A percentile compares a stretch with the other conserved stretches of the same genome.
phyloP scores from a whole-genome alignment of 2,329 filamentous ascomycete species.

The Helicocarpus griseus region DNA sequence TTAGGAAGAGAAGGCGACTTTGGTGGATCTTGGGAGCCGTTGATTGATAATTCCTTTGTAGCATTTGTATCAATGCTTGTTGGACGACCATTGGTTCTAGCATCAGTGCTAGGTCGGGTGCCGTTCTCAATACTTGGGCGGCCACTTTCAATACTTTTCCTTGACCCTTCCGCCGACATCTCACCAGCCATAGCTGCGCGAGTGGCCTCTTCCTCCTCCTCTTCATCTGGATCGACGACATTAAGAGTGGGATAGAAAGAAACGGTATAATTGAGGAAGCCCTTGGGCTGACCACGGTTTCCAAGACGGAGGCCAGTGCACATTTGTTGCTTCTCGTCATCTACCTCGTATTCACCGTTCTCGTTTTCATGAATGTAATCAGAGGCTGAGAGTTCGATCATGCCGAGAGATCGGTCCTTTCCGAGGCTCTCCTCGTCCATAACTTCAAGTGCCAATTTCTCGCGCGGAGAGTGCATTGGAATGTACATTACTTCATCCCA shows the following conservation, averaged over 20 bases:
- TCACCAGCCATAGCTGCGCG: conserved; percentile 19
- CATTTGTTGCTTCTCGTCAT: conserved; percentile 63
- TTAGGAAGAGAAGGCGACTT: conserved; percentile 48
- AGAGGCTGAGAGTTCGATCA: conserved; percentile 63
- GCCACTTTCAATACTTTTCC: conserved; percentile 15
- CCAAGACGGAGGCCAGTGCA: conserved; percentile 64
- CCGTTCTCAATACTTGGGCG: conserved; percentile 5
- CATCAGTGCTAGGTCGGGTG: conserved; percentile 21
- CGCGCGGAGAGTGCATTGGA: conserved; percentile 73
- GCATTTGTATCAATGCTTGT: conserved; percentile 25
- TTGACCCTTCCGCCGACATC: conserved; percentile 10
- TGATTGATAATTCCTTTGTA: conserved; percentile 31
- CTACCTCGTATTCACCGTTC: conserved; percentile 67
- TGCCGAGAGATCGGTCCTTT: conserved; percentile 79
- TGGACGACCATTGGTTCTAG: conserved; percentile 18
- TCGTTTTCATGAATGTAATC: conserved; percentile 74
- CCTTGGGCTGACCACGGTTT: conserved; percentile 65
- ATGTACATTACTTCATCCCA: conserved; percentile 96
- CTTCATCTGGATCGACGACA: conserved; percentile 73
- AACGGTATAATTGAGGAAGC: conserved; percentile 68
- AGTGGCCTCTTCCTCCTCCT: conserved; percentile 33
- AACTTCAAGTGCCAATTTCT: conserved; percentile 80
- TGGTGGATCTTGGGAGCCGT: conserved; percentile 38
- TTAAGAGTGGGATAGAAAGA: conserved; percentile 87
- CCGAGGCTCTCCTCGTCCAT: conserved; percentile 94